Evolutionary conservation across 2,329 filamentous ascomycete genomes (phyloP).

Genomic region (Chrysosporium queenslandicum): DNA sequence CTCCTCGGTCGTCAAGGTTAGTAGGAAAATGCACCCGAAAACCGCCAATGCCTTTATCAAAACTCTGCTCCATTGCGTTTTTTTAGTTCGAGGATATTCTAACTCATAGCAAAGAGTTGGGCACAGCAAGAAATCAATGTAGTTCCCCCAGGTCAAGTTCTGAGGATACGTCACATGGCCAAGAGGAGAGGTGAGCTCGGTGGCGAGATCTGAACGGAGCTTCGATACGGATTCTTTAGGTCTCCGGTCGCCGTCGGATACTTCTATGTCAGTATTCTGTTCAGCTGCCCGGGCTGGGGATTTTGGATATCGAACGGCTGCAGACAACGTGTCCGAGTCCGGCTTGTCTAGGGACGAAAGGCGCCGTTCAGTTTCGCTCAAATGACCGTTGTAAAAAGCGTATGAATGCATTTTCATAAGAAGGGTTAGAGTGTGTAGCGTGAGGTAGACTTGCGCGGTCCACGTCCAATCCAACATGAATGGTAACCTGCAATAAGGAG

Average conservation of each 20-base stretch:
- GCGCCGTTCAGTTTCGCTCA: constrained; percentile 75
- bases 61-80: constrained; percentile 70
- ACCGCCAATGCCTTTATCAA: constrained; percentile 78
- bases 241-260: constrained; percentile 23
- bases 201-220: constrained; percentile 75
- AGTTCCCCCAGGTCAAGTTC: constrained; percentile 77
- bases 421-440: constrained; percentile 78
- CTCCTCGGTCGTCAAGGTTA: constrained; percentile 84
- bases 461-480: constrained; percentile 86
- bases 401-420: constrained; percentile 99
- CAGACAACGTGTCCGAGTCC: constrained; percentile 52
- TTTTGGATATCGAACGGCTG: constrained; percentile 66
- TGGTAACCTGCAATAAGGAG: background rate
- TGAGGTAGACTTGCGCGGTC: constrained; percentile 93
- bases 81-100: constrained; percentile 73
- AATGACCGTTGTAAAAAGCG: constrained; percentile 93
- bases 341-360: constrained; percentile 71
- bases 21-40: constrained; percentile 91
- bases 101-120: constrained; percentile 96
- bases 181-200: constrained; percentile 81
- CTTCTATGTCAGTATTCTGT: constrained; percentile 16
- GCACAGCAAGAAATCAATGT: constrained; percentile 75
- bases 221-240: constrained; percentile 48
- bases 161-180: constrained; percentile 82
- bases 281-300: constrained; percentile 4